Evolutionary conservation across 2,329 filamentous ascomycete species (phyloP).

Genomic region (Fusarium subglutinans): DNA sequence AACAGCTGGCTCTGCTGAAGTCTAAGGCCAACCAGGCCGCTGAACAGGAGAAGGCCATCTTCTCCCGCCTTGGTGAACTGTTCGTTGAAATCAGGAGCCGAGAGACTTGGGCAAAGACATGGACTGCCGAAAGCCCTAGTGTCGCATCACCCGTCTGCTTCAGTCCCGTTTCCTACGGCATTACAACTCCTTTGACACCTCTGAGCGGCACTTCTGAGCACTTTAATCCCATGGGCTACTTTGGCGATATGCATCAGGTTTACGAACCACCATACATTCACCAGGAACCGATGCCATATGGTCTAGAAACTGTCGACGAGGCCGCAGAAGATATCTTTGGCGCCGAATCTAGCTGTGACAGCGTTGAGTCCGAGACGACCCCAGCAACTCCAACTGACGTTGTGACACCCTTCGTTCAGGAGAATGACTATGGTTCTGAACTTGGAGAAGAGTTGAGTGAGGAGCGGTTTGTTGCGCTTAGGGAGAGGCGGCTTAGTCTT

Average conservation of each 20-base stretch:
- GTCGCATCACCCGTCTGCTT: slow-evolving; percentile 18
- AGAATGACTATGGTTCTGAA: slow-evolving; percentile 5
- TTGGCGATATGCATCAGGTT: slow-evolving; percentile 7
- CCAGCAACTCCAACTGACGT: slow-evolving; percentile 5
- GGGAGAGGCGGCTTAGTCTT: slow-evolving; percentile 42
- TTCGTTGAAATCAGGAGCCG: slow-evolving; percentile 59
- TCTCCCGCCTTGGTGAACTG: slow-evolving; percentile 59
- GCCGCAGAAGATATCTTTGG: slow-evolving; percentile 26
- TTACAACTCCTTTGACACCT: slow-evolving; percentile 33
- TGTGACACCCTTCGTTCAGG: background rate
- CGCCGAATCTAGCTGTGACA: slow-evolving; percentile 2
- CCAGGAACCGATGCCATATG: background rate
- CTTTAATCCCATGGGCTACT: slow-evolving; percentile 46
- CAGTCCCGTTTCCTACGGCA: slow-evolving; percentile 18
- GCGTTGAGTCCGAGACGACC: background rate
- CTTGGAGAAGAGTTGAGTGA: background rate
- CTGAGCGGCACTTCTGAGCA: slow-evolving; percentile 44
- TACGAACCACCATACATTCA: background rate
- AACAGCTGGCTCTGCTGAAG: slow-evolving; percentile 54
- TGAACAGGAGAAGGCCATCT: slow-evolving; percentile 57
- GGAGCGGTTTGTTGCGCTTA: background rate
- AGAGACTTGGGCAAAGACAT: slow-evolving; percentile 49
- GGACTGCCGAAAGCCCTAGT: slow-evolving; percentile 15
- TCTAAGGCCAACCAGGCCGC: slow-evolving; percentile 55
- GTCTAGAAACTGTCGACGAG: slow-evolving; percentile 43